Base-by-base conservation (phyloP, 345 rosid genomes). In the Gossypium sturtianum region DNA sequence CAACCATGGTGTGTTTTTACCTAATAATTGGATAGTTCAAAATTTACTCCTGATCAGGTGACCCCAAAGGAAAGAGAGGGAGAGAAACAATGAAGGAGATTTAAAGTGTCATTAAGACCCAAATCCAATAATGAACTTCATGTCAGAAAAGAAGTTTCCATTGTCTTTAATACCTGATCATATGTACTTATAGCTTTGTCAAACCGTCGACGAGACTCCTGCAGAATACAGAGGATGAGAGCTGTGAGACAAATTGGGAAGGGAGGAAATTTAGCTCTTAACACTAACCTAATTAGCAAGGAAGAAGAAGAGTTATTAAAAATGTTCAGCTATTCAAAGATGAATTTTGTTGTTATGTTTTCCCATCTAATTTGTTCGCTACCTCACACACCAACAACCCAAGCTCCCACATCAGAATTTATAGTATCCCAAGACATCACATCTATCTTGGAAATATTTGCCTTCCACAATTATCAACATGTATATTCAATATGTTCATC, bases 201-300 rank as follows among this genome's bases (percentile, higher is more conserved):
- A 81, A 86, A 87, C 61, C 89, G 89, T 49, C 81, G 83, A 16
- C 93, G 94, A 49, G 92, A 89, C 76, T 93, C 98, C 98, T 89
- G 84, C 70, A 81, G 75, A 60, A 63, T 44, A 67, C 68, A 54
- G 48, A 56, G 73, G 72, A 74, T 58, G 22, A 62, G 44, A 34
- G 12, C 19, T 1, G 68, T 19, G 41, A 58, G 10, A 34, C 44
- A 52, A 45, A 47, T 44, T 70, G 29, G n/a, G 17, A 4, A 25
- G 53, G 27, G 20, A 65, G 22, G 6, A 47, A 65, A 10, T 47
- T 66, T 20, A 66, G 38, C 57, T 47, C 41, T 48, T 47, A 29
- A 47, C 12, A 45, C 71, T 23, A 66, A 22, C 34, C 12, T 22
- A 22, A 66, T 66, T 47, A 23, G 71, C 12, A 65, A 43, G 9